Percentiles rank a stretch among this genome's conserved stretches.
These are phyloP conservation scores for Trichoderma sp. DNA, from an alignment of 2,329 filamentous ascomycete species.

Conservation along the genomic window DNA sequence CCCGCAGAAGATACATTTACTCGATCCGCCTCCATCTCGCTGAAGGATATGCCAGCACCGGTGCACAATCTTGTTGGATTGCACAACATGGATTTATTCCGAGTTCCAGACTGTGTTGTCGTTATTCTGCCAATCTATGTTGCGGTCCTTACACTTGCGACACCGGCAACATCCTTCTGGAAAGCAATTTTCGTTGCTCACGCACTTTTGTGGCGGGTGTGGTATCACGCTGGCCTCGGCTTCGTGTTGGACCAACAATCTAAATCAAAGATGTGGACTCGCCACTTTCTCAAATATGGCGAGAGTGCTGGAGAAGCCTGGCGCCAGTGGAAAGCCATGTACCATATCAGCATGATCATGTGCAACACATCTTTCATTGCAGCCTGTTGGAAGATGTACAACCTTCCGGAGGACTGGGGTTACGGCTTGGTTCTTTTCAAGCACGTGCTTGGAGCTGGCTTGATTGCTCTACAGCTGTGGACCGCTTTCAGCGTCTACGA, in stretches of 20 bases:
- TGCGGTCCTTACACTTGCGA: conserved; percentile 68
- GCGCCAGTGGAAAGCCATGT: conserved; percentile 96
- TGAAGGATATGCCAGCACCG: conserved; percentile 53
- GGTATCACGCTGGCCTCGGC: conserved; percentile 88
- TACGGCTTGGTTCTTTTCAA: conserved; percentile 83
- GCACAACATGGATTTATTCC: conserved; percentile 82
- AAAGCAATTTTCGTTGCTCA: conserved; percentile 79
- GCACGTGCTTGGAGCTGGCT: conserved; percentile 76
- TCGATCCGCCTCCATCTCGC: conserved; percentile 26
- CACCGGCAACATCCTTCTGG: conserved; percentile 72
- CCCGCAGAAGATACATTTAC: conserved; percentile 28
- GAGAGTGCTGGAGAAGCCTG: conserved; percentile 89
- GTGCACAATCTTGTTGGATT: conserved; percentile 83
- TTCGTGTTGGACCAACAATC: conserved; percentile 83
- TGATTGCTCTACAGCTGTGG: conserved; percentile 89
- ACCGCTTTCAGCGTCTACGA: conserved; percentile 92
- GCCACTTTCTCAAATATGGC: conserved; percentile 96
- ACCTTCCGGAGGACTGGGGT: conserved; percentile 78
- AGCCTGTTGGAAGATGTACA: conserved; percentile 95
- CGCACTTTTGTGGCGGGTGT: conserved; percentile 79
- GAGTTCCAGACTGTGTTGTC: conserved; percentile 79
- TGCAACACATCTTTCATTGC: conserved; percentile 86
- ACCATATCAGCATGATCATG: conserved; percentile 88
- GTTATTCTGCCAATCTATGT: conserved; percentile 75
- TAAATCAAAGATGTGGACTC: conserved; percentile 88